Percentiles rank a stretch among this genome's conserved stretches.
Evolutionary conservation across 495 filamentous ascomycete genomes (phyloP).

Genomic region (Antarctomyces pellizariae): DNA sequence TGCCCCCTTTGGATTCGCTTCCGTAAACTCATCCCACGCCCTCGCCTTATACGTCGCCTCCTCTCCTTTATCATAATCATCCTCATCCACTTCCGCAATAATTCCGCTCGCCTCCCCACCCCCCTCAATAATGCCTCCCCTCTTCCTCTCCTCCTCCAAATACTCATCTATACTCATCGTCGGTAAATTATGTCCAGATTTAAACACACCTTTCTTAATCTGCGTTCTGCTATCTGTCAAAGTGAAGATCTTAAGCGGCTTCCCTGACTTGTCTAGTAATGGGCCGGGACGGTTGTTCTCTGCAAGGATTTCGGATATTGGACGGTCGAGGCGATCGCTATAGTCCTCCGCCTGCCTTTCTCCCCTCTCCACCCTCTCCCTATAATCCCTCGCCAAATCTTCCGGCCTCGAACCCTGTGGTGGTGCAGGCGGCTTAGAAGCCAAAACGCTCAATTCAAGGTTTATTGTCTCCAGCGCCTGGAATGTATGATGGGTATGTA

Average conservation of each 20-base stretch:
- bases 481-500: slow-evolving; percentile 59
- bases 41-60: slow-evolving; percentile 79
- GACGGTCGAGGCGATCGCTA: slow-evolving; percentile 53
- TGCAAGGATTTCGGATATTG: slow-evolving; percentile 27
- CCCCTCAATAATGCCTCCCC: slow-evolving; percentile 81
- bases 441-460: slow-evolving; percentile 63
- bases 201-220: slow-evolving; percentile 65
- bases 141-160: slow-evolving; percentile 65
- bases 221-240: slow-evolving; percentile 55
- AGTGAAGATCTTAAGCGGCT: slow-evolving; percentile 79
- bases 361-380: slow-evolving; percentile 26
- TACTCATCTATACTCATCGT: slow-evolving; percentile 99
- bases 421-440: slow-evolving; percentile 29
- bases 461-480: slow-evolving; percentile 63
- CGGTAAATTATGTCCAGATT: slow-evolving; percentile 73
- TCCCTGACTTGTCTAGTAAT: slow-evolving; percentile 57
- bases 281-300: slow-evolving; percentile 37
- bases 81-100: slow-evolving; percentile 57
- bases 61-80: slow-evolving; percentile 66
- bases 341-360: slow-evolving; percentile 24
- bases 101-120: slow-evolving; percentile 61
- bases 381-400: slow-evolving; percentile 14
- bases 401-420: slow-evolving; percentile 10
- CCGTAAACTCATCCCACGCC: slow-evolving; percentile 86
- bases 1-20: slow-evolving; percentile 70